Base-by-base conservation (phyloP, 2,329 filamentous ascomycete species). In the Monosporascus sp. region DNA sequence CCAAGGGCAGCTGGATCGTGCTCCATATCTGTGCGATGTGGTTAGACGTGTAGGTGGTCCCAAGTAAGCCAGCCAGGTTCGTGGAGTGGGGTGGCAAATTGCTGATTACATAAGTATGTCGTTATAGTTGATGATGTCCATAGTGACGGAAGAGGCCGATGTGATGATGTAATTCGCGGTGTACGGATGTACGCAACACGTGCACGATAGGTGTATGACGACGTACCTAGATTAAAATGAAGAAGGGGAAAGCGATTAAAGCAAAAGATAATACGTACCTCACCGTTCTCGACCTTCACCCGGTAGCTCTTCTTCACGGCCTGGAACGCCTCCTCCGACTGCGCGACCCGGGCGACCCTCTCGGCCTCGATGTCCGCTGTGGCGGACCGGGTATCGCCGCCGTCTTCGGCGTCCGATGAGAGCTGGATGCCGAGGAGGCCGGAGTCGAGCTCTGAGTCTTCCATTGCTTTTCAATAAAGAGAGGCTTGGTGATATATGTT, bases 221-320 rank as follows among this genome's bases (percentile, higher is more conserved):
- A n/a, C 38, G 47, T 5, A 18, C 7, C 11, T 14, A 15, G 22
- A 36, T 18, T 37, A 27, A 35, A 22, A 37, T 1, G 25, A 17
- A 18, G 22, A 24, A 27, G 7, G 49, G 49, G 49, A 1, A 22
- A 14, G 24, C 18, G 7, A n/a, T 9, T 14, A n/a, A 44, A 44
- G 15, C 39, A 48, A 8, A 18, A 37, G 20, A 27, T 24, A 17
- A 35, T 36, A 63, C 72, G 57, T 62, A 81, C 80, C 59, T 82
- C 69, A 54, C 80, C 80, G 55, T 82, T 79, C 61, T 83, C 78
- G 38, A 81, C 61, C 58, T 79, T 81, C 22, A 70, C 70, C 17
- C 58, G 60, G 54, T 83, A 83, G 1, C 60, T 66, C 5, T 60
- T 64, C 62, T 73, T 75, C 3, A 83, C 68, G 5, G 65, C 68